phyloP scores from a whole-genome alignment of 2,329 filamentous ascomycete genomes.

The Venturia nashicola region DNA sequence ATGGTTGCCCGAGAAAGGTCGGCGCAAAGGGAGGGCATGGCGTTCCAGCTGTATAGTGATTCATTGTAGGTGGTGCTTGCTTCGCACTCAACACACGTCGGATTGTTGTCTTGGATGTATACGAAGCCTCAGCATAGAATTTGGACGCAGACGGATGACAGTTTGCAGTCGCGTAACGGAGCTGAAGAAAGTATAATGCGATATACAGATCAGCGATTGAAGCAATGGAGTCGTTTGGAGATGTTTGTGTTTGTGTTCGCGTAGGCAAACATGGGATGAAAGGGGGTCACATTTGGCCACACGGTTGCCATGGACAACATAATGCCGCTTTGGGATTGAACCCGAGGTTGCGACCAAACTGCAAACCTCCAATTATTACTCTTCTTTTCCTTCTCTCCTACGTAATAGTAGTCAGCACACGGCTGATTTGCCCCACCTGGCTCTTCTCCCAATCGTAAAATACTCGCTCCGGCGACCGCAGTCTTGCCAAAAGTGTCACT shows the following conservation, averaged over 20 bases:
- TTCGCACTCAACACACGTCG: not conserved
- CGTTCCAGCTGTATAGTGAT: constrained; percentile 8
- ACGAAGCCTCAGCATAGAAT: not conserved
- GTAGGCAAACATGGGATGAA: not conserved
- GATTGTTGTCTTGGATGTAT: not conserved
- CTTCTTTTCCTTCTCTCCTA: no score
- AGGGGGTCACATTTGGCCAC: not conserved
- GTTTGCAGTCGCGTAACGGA: not conserved
- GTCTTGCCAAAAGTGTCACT: no score
- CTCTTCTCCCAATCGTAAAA: no score
- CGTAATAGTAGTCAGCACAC: no score
- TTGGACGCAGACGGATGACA: not conserved
- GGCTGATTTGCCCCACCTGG: no score
- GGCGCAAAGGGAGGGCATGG: constrained; percentile 7
- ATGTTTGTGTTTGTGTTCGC: not conserved
- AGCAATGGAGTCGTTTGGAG: not conserved
- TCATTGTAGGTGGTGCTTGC: not conserved
- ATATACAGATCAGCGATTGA: not conserved
- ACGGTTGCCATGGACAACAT: not conserved
- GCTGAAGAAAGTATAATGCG: not conserved
- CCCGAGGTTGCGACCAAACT: no score
- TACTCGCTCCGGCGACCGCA: no score
- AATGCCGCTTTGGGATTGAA: not conserved
- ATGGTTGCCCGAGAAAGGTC: not conserved
- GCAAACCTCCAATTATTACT: no score